Evolutionary conservation across 208 protist species (phyloP).

Genomic region (Endotrypanum monterogeii): DNA sequence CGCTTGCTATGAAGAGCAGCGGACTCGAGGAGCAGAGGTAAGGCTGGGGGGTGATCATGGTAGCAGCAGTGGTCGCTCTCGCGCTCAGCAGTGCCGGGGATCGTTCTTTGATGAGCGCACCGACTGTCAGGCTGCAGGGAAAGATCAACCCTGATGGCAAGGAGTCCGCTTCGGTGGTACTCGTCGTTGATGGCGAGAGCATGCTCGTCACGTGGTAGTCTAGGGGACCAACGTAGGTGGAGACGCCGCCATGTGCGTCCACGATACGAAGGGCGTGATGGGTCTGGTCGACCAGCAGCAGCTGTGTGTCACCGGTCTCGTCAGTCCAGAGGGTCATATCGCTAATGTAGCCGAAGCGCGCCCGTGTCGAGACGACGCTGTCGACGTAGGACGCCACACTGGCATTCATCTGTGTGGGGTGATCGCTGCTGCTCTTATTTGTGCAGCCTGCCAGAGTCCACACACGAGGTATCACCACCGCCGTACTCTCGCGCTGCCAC

Average conservation of each 20-base stretch:
- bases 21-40: conserved; percentile 45
- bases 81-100: conserved; percentile 22
- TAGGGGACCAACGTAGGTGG: conserved; percentile 47
- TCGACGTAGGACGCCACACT: conserved; percentile 44
- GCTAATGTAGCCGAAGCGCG: conserved; percentile 44
- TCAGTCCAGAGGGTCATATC: conserved; percentile 50
- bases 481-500: background rate
- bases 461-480: conserved; percentile 34
- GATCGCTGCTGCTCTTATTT: background rate
- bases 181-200: background rate
- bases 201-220: conserved; percentile 28
- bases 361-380: conserved; percentile 22
- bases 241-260: conserved; percentile 43
- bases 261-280: conserved; percentile 52
- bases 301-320: conserved; percentile 37
- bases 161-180: conserved; percentile 1
- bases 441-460: conserved; percentile 62
- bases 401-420: background rate
- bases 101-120: conserved; percentile 39
- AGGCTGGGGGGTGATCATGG: conserved; percentile 36
- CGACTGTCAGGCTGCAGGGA: conserved; percentile 23
- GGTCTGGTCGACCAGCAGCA: conserved; percentile 53
- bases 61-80: background rate
- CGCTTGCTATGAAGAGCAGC: conserved; percentile 38
- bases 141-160: conserved; percentile 26